phyloP scores from a whole-genome alignment of 2,329 filamentous ascomycete species.

The Cytospora piceicola region DNA sequence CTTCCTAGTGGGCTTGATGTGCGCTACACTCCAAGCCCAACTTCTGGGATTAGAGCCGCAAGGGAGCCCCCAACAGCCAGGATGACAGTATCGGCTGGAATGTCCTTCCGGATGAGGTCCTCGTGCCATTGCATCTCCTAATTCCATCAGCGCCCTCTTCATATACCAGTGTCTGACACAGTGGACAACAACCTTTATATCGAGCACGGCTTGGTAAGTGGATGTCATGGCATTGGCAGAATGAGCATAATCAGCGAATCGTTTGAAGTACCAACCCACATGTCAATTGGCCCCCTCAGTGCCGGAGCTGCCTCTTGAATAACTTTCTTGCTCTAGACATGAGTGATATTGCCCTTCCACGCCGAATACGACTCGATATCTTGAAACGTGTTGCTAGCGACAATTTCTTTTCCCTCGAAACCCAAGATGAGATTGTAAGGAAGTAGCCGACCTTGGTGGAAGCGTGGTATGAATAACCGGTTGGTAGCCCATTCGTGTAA shows the following conservation, averaged over 20 bases:
- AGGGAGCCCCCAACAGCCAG: constrained; percentile 57
- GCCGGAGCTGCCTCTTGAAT: constrained; percentile 52
- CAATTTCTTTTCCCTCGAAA: constrained; percentile 51
- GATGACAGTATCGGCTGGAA: constrained; percentile 48
- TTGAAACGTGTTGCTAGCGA: constrained; percentile 49
- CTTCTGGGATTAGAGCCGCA: constrained; percentile 50
- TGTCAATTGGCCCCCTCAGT: constrained; percentile 51
- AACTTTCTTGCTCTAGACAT: constrained; percentile 43
- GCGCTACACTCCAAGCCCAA: constrained; percentile 62
- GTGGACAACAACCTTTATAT: constrained; percentile 40
- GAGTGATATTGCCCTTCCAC: constrained; percentile 46
- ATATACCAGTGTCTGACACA: constrained; percentile 47
- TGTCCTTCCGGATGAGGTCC: constrained; percentile 35
- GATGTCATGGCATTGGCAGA: constrained; percentile 55
- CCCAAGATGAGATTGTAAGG: constrained; percentile 52
- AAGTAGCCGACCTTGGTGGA: constrained; percentile 51
- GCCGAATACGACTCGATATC: constrained; percentile 45
- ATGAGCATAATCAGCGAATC: constrained; percentile 60
- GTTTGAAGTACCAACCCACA: constrained; percentile 65
- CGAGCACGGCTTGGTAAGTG: constrained; percentile 48
- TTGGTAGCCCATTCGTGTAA: constrained; percentile 55
- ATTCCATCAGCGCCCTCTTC: constrained; percentile 29
- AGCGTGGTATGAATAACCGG: constrained; percentile 57
- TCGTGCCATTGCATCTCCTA: constrained; percentile 36
- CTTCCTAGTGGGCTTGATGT: constrained; percentile 58